Percentiles rank a stretch among this genome's conserved stretches.
Evolutionary conservation across 129 eudicot species (phyloP).

Genomic region (Escallonia rubra): DNA sequence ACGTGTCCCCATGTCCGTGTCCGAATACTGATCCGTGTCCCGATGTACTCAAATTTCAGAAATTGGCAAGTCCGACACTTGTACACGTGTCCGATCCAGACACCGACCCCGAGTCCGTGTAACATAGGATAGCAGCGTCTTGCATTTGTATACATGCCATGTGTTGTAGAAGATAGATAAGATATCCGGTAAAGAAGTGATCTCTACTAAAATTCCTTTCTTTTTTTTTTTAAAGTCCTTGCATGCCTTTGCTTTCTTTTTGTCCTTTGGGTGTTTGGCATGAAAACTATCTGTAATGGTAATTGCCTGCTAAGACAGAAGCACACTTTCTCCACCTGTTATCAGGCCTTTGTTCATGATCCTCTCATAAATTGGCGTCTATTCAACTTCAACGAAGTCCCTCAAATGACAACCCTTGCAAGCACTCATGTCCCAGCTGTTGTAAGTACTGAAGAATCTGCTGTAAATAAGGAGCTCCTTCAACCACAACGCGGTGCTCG

Average conservation of each 20-base stretch:
- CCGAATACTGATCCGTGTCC: too few relatives aligned
- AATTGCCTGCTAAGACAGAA: not conserved
- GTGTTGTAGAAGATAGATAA: too few relatives aligned
- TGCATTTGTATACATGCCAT: too few relatives aligned
- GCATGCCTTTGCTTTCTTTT: not conserved
- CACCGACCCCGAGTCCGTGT: too few relatives aligned
- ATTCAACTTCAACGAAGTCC: constrained; percentile 89
- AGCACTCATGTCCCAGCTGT: constrained; percentile 56
- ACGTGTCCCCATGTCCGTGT: too few relatives aligned
- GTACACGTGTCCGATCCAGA: too few relatives aligned
- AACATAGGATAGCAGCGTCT: too few relatives aligned
- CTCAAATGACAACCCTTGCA: constrained; percentile 74
- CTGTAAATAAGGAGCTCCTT: constrained; percentile 39
- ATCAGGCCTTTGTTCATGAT: constrained; percentile 96
- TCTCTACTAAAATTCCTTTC: not conserved
- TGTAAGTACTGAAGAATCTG: constrained; percentile 61
- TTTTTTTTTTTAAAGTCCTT: not conserved
- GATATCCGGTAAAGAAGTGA: too few relatives aligned
- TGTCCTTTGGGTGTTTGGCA: too few relatives aligned
- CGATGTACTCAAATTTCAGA: too few relatives aligned
- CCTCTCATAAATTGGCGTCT: constrained; percentile 99
- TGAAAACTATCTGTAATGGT: too few relatives aligned
- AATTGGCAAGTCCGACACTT: too few relatives aligned
- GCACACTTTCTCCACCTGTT: not conserved
- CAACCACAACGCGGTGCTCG: constrained; percentile 96